Evolutionary conservation across 768 basidiomycete species (phyloP).

Genomic region (Boletus bicolor): DNA sequence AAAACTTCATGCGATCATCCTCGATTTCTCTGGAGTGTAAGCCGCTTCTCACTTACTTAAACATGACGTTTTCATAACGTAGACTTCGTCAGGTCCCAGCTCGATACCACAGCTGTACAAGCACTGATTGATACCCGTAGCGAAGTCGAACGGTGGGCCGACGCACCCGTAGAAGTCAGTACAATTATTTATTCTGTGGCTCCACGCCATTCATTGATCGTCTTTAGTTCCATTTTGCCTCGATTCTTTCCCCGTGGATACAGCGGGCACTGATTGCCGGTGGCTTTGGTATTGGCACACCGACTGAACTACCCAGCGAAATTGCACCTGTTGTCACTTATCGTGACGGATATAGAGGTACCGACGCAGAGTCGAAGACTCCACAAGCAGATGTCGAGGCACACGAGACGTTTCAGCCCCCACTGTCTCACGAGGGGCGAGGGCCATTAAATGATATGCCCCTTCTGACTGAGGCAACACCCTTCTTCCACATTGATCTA

Average conservation of each 20-base stretch:
- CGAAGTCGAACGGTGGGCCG: slow-evolving; percentile 86
- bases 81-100: slow-evolving; percentile 56
- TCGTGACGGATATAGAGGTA: slow-evolving; percentile 39
- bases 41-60: neutral
- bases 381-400: slow-evolving; percentile 32
- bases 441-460: slow-evolving; percentile 19
- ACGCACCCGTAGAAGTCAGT: slow-evolving; percentile 67
- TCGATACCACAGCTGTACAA: slow-evolving; percentile 92
- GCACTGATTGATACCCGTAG: slow-evolving; percentile 84
- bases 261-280: slow-evolving; percentile 84
- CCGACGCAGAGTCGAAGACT: slow-evolving; percentile 1
- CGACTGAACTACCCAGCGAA: slow-evolving; percentile 48
- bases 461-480: slow-evolving; percentile 55
- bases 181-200: neutral
- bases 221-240: slow-evolving; percentile 88
- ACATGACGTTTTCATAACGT: neutral
- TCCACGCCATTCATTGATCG: neutral
- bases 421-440: neutral
- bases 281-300: slow-evolving; percentile 78
- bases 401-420: slow-evolving; percentile 22
- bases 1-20: slow-evolving; percentile 75
- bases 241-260: slow-evolving; percentile 91
- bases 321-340: slow-evolving; percentile 78
- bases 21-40: slow-evolving; percentile 86
- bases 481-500: slow-evolving; percentile 92